These are phyloP conservation scores for Asterophora lycoperdoides DNA, from an alignment of 768 basidiomycete genomes.

Conservation along the genomic window DNA sequence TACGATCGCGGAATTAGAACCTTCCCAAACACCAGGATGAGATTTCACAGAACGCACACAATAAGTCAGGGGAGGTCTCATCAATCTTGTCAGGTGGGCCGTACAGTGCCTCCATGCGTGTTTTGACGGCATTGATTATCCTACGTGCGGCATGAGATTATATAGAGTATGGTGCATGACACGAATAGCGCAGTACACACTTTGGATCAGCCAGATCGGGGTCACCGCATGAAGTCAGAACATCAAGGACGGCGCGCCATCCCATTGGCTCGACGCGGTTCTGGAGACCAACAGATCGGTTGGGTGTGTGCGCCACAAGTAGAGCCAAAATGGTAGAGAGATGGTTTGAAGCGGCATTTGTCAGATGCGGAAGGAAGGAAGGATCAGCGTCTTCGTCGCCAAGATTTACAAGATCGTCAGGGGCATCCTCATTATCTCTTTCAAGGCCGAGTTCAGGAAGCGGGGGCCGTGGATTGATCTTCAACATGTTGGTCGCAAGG, in stretches of 20 bases:
- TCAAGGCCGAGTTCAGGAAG: slow-evolving; percentile 10
- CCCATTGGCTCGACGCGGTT: slow-evolving; percentile 57
- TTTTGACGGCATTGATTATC: slow-evolving; percentile 18
- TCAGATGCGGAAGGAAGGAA: slow-evolving; percentile 34
- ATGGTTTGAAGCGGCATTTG: slow-evolving; percentile 38
- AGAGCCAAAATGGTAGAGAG: slow-evolving; percentile 51
- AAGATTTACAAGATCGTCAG: slow-evolving; percentile 7
- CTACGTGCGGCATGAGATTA: slow-evolving; percentile 10
- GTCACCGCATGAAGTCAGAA: slow-evolving; percentile 40
- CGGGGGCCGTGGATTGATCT: slow-evolving; percentile 13
- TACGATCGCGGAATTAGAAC: background rate
- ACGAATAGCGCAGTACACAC: slow-evolving; percentile 25
- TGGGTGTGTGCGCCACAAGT: slow-evolving; percentile 52
- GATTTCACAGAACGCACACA: slow-evolving; percentile 10
- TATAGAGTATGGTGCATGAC: slow-evolving; percentile 2
- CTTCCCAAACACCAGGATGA: background rate
- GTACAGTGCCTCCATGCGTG: slow-evolving; percentile 18
- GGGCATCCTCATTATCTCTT: background rate
- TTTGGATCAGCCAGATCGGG: slow-evolving; percentile 30
- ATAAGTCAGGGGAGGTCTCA: background rate
- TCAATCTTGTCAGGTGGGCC: background rate
- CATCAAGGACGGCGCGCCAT: slow-evolving; percentile 62
- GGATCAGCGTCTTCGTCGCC: slow-evolving; percentile 23
- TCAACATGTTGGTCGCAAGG: slow-evolving; percentile 38
- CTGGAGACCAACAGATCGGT: slow-evolving; percentile 55